These are phyloP conservation scores for Saccharomyces hybrid DNA, from an alignment of 1,139 yeast species.

Conservation along the genomic window DNA sequence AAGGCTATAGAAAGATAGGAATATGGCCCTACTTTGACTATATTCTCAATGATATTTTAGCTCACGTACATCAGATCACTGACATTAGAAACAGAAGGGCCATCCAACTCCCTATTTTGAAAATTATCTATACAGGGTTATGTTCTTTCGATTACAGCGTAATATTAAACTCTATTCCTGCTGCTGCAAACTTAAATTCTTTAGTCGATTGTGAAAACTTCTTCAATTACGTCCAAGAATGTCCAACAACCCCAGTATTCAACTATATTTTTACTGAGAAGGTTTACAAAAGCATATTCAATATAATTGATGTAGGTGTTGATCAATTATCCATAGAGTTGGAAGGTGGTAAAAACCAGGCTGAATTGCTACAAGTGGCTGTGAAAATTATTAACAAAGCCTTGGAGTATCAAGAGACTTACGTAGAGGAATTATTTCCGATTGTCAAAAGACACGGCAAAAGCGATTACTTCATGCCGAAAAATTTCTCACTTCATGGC, in stretches of 20 bases:
- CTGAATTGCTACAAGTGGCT: slow-evolving; percentile 33
- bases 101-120: slow-evolving; percentile 49
- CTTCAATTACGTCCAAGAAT: slow-evolving; percentile 41
- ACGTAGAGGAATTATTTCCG: slow-evolving; percentile 44
- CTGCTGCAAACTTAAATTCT: slow-evolving; percentile 44
- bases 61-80: slow-evolving; percentile 31
- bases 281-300: slow-evolving; percentile 49
- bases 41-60: slow-evolving; percentile 57
- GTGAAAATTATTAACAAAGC: slow-evolving; percentile 44
- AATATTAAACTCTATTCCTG: slow-evolving; percentile 43
- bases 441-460: slow-evolving; percentile 33
- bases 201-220: slow-evolving; percentile 40
- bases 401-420: slow-evolving; percentile 48
- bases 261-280: slow-evolving; percentile 55
- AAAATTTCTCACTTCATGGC: slow-evolving; percentile 54
- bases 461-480: slow-evolving; percentile 38
- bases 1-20: slow-evolving; percentile 55
- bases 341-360: slow-evolving; percentile 31
- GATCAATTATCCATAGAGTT: slow-evolving; percentile 43
- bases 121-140: slow-evolving; percentile 47
- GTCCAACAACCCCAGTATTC: slow-evolving; percentile 62
- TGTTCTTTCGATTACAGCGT: slow-evolving; percentile 58
- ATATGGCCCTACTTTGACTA: slow-evolving; percentile 78
- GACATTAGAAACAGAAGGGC: slow-evolving; percentile 36
- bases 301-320: slow-evolving; percentile 47